Conservation (phyloP, 257 asterid species). For the Hygrophila difformis region DNA sequence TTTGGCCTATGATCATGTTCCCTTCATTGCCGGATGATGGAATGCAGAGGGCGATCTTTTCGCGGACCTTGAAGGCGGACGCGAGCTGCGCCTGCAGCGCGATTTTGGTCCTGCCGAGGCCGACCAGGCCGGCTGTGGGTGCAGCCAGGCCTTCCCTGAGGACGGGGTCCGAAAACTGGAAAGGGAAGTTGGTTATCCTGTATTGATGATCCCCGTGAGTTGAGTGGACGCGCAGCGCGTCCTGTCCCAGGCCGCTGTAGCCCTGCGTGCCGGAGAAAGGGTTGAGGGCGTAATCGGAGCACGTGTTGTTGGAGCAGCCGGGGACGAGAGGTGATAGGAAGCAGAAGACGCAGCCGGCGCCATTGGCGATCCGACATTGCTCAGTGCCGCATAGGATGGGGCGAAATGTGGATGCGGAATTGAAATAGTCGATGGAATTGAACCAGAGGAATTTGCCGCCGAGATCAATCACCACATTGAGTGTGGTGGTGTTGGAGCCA, state of each 20-base stretch:
- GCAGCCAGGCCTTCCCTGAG: constrained; percentile 22
- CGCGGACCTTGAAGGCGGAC: constrained; percentile 23
- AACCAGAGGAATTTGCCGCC: constrained; percentile 40
- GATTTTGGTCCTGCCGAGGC: constrained; percentile 34
- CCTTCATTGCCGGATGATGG: constrained; percentile 27
- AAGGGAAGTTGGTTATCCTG: constrained; percentile 20
- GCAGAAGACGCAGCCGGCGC: constrained; percentile 40
- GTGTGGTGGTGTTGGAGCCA: constrained; percentile 32
- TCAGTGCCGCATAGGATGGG: constrained; percentile 33
- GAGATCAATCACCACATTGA: constrained; percentile 31
- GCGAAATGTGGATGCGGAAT: constrained; percentile 29
- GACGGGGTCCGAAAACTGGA: constrained; percentile 33
- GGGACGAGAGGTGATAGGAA: constrained; percentile 37
- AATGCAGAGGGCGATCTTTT: constrained; percentile 29
- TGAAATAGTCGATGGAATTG: constrained; percentile 33
- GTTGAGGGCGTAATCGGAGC: constrained; percentile 40
- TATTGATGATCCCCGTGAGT: constrained; percentile 17
- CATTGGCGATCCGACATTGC: constrained; percentile 21
- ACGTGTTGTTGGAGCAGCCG: constrained; percentile 46
- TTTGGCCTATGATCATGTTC: constrained; percentile 27
- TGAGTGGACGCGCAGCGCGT: constrained; percentile 19
- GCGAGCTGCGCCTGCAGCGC: constrained; percentile 34
- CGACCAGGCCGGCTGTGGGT: constrained; percentile 24
- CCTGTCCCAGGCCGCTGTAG: constrained; percentile 34
- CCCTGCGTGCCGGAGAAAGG: constrained; percentile 44